Conservation (phyloP, 345 rosid species). For the Ceriops tagal region DNA sequence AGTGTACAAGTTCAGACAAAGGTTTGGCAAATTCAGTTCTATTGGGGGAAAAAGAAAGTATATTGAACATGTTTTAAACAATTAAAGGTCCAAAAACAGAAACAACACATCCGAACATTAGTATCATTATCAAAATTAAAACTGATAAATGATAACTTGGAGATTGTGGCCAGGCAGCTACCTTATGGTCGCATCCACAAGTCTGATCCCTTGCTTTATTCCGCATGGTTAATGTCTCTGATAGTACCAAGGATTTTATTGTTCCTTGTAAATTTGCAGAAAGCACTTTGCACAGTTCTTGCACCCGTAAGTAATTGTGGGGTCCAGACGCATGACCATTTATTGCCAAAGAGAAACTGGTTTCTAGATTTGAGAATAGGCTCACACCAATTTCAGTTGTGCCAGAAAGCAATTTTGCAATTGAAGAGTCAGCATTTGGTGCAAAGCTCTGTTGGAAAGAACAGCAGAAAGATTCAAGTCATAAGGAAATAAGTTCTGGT, state of each 20-base stretch:
- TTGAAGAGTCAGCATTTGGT: slow-evolving; percentile 46
- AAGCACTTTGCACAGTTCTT: slow-evolving; percentile 52
- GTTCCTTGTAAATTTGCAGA: slow-evolving; percentile 40
- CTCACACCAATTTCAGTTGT: slow-evolving; percentile 50
- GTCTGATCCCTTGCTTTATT: slow-evolving; percentile 25
- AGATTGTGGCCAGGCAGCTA: slow-evolving; percentile 62
- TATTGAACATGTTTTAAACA: slow-evolving; percentile 21
- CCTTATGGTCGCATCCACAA: slow-evolving; percentile 52
- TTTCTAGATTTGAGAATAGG: slow-evolving; percentile 64
- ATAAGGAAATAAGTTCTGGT: too few species aligned
- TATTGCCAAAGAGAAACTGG: slow-evolving; percentile 34
- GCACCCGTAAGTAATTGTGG: slow-evolving; percentile 24
- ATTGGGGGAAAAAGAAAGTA: not conserved
- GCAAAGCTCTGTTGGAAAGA: slow-evolving; percentile 41
- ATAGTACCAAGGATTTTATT: slow-evolving; percentile 33
- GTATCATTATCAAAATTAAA: slow-evolving; percentile 35
- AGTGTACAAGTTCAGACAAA: not conserved
- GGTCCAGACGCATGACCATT: slow-evolving; percentile 28
- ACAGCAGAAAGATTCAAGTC: too few species aligned
- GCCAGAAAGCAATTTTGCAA: slow-evolving; percentile 44
- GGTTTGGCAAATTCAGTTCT: not conserved
- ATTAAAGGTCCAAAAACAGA: slow-evolving; percentile 31
- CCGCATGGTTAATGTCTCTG: slow-evolving; percentile 32
- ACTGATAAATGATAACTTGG: slow-evolving; percentile 45
- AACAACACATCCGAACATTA: slow-evolving; percentile 48